These are phyloP conservation scores for Prunus salicina DNA, from an alignment of 306 rosid species.

Conservation along the genomic window DNA sequence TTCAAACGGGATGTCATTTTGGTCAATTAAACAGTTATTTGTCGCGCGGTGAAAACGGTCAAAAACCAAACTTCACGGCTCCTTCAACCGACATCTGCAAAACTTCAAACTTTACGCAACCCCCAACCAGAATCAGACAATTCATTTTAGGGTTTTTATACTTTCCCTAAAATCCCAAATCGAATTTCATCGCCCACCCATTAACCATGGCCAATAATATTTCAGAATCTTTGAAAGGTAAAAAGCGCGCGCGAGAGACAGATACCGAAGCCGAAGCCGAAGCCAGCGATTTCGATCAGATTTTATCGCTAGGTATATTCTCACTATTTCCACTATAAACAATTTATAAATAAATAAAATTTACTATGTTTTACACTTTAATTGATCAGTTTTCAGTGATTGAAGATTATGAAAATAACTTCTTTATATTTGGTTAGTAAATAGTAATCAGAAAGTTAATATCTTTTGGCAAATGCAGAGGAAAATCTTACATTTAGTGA, in stretches of 20 bases:
- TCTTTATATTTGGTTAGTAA: neutral
- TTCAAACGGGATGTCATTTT: neutral
- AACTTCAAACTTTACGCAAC: neutral
- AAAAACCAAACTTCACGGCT: neutral
- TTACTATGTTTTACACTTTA: neutral
- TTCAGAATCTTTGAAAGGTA: slow-evolving; percentile 31
- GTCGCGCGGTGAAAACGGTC: neutral
- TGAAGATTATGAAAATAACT: neutral
- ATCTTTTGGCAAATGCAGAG: slow-evolving; percentile 44
- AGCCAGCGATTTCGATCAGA: slow-evolving; percentile 25
- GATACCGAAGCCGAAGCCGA: slow-evolving; percentile 17
- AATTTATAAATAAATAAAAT: neutral
- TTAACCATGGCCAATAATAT: slow-evolving; percentile 8
- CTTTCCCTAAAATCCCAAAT: neutral
- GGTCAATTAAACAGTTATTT: neutral
- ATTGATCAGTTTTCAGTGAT: neutral
- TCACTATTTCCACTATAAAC: neutral
- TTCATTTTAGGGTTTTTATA: slow-evolving; percentile 1
- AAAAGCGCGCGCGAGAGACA: slow-evolving; percentile 37
- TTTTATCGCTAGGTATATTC: slow-evolving; percentile 24
- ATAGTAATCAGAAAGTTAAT: neutral
- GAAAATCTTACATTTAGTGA: slow-evolving; percentile 68
- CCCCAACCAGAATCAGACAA: neutral
- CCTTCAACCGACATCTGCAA: neutral
- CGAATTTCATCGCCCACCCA: neutral